Percentiles rank a stretch among this genome's conserved stretches.
phyloP scores from a whole-genome alignment of 106 monocot species.

The Dendrobium officinale region DNA sequence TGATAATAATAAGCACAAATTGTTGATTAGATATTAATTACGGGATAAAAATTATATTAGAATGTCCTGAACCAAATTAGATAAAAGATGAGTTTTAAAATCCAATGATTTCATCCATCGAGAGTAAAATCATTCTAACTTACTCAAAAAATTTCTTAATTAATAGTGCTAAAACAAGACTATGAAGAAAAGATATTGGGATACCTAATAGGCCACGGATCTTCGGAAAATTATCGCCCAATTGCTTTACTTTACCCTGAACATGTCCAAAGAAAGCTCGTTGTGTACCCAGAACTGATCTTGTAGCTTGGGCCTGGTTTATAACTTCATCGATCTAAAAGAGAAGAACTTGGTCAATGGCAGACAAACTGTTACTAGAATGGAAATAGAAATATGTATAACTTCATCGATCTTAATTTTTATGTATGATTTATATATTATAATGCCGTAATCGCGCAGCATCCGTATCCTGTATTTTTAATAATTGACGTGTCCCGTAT shows the following conservation, averaged over 20 bases:
- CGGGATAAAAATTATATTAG: no score
- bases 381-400: not conserved
- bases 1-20: not conserved
- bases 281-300: conserved; percentile 58
- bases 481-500: no score
- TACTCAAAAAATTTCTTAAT: no score
- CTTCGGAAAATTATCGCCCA: conserved; percentile 90
- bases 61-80: no score
- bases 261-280: conserved; percentile 66
- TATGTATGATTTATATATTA: no score
- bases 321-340: conserved; percentile 91
- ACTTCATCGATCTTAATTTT: no score
- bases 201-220: conserved; percentile 88
- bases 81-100: no score
- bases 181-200: not conserved
- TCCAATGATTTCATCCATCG: no score
- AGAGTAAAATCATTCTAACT: no score
- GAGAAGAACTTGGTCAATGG: not conserved
- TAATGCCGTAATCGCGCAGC: no score
- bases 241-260: conserved; percentile 90
- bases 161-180: not conserved
- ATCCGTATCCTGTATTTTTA: no score
- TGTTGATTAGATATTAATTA: no score
- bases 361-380: not conserved
- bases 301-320: conserved; percentile 86